Conservation (phyloP, 2,329 filamentous ascomycete genomes). For the Aspergillus aculeatus region DNA sequence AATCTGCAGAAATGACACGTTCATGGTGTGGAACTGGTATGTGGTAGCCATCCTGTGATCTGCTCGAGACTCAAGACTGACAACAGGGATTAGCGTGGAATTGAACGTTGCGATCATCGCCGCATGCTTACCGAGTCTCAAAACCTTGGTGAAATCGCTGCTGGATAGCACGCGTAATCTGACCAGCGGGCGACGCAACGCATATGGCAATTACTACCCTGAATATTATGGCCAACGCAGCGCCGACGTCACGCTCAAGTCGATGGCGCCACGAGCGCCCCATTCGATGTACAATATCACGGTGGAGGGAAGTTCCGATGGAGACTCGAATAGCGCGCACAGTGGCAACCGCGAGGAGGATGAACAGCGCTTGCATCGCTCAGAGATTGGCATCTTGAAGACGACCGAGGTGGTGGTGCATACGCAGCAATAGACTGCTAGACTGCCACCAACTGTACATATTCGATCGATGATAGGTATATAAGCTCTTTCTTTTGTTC, state of each 20-base stretch:
- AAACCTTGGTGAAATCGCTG: conserved; percentile 34
- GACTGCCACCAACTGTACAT: neutral
- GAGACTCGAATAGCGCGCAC: neutral
- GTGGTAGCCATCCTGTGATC: neutral
- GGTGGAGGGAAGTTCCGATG: neutral
- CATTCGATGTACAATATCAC: neutral
- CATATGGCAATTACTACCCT: conserved; percentile 5
- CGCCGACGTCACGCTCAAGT: conserved; percentile 1
- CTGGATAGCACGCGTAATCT: conserved; percentile 12
- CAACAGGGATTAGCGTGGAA: conserved; percentile 34
- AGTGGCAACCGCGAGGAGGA: neutral
- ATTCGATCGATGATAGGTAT: neutral
- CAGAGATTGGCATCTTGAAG: conserved; percentile 2
- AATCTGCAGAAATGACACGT: conserved; percentile 12
- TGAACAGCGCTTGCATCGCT: conserved; percentile 1
- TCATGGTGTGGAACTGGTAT: conserved; percentile 23
- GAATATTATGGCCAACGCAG: conserved; percentile 5
- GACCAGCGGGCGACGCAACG: conserved; percentile 10
- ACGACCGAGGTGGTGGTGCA: conserved; percentile 6
- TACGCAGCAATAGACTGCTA: neutral
- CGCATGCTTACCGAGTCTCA: conserved; percentile 42
- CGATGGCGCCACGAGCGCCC: neutral
- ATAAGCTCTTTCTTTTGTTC: neutral
- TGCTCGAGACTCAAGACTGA: neutral
- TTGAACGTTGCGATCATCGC: conserved; percentile 44